phyloP scores from a whole-genome alignment of 1,284 basidiomycete species.

The Rugosomyces carneus region DNA sequence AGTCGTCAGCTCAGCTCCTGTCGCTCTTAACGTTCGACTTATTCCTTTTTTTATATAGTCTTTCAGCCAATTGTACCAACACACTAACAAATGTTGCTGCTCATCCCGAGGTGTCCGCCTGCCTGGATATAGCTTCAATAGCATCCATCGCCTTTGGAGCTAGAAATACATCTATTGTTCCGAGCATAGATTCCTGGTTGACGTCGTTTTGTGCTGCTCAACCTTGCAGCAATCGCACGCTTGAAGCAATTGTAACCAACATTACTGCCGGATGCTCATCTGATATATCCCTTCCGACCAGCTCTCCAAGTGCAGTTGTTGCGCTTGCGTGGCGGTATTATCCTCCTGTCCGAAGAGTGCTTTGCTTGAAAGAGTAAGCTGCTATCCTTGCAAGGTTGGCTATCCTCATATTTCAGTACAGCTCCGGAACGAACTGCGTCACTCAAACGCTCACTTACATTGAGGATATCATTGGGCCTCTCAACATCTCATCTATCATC shows the following conservation, averaged over 20 bases:
- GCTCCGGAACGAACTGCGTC: slow-evolving; percentile 42
- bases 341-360: slow-evolving; percentile 46
- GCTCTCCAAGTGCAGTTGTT: slow-evolving; percentile 26
- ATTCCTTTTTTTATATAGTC: neutral
- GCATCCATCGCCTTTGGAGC: slow-evolving; percentile 33
- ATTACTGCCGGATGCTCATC: slow-evolving; percentile 46
- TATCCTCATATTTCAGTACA: slow-evolving; percentile 6
- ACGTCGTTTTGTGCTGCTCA: slow-evolving; percentile 44
- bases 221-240: slow-evolving; percentile 52
- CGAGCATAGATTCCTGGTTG: slow-evolving; percentile 52
- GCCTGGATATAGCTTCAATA: slow-evolving; percentile 47
- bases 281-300: slow-evolving; percentile 38
- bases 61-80: slow-evolving; percentile 35
- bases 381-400: slow-evolving; percentile 12
- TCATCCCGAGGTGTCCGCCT: slow-evolving; percentile 42
- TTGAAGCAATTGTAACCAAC: slow-evolving; percentile 38
- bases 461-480: slow-evolving; percentile 33
- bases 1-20: neutral
- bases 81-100: slow-evolving; percentile 35
- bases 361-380: slow-evolving; percentile 51
- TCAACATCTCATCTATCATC: slow-evolving; percentile 20
- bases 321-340: slow-evolving; percentile 40
- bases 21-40: neutral
- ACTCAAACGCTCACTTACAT: slow-evolving; percentile 47
- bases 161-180: slow-evolving; percentile 41